Conservation (phyloP, 768 basidiomycete species). For the Russula abietina region DNA sequence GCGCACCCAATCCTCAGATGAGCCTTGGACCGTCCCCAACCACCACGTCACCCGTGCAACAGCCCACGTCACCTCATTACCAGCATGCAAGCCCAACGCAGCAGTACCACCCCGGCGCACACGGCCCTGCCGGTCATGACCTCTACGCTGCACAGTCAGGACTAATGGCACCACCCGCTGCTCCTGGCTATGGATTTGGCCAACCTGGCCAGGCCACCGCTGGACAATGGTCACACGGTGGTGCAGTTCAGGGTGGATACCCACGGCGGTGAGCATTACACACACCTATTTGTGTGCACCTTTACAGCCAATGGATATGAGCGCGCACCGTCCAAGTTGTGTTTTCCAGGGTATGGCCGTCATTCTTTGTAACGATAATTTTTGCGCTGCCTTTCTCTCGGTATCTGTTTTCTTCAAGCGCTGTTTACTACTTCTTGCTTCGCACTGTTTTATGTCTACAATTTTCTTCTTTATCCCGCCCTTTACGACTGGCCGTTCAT, state of each 20-base stretch:
- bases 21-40: constrained; percentile 24
- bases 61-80: constrained; percentile 25
- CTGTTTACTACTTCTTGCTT: constrained; percentile 21
- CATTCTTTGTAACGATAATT: constrained; percentile 17
- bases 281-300: constrained; percentile 3
- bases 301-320: constrained; percentile 5
- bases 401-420: constrained; percentile 9
- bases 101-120: constrained; percentile 21
- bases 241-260: constrained; percentile 24
- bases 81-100: constrained; percentile 24
- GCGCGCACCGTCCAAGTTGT: constrained; percentile 1
- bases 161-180: constrained; percentile 24
- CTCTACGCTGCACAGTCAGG: constrained; percentile 19
- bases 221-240: constrained; percentile 25
- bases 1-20: constrained; percentile 22
- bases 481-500: constrained; percentile 14
- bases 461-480: neutral
- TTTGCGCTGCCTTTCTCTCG: constrained; percentile 9
- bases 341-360: constrained; percentile 12
- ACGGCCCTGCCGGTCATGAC: constrained; percentile 18
- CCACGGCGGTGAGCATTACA: constrained; percentile 21
- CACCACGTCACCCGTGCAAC: constrained; percentile 25
- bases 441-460: constrained; percentile 19
- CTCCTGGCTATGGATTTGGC: constrained; percentile 23
- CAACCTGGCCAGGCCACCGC: constrained; percentile 20